These are phyloP conservation scores for Chrysosporium queenslandicum DNA, from an alignment of 2,329 filamentous ascomycete species.

Conservation along the genomic window DNA sequence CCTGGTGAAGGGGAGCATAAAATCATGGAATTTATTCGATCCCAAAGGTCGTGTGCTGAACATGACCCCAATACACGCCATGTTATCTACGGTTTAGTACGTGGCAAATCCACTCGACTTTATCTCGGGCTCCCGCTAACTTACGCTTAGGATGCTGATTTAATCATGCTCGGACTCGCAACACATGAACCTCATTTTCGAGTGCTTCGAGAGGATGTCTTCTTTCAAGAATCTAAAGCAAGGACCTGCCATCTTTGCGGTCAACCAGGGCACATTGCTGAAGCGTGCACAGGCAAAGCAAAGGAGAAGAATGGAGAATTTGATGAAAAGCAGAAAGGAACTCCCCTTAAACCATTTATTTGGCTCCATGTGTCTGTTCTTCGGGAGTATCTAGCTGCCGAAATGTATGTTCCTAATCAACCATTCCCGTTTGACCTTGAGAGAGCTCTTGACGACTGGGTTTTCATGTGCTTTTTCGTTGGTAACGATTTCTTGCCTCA, in stretches of 20 bases:
- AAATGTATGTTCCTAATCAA: slow-evolving; percentile 72
- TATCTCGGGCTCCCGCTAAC: slow-evolving; percentile 20
- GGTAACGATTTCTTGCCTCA: slow-evolving; percentile 98
- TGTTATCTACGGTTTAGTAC: slow-evolving; percentile 80
- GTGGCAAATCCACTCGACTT: slow-evolving; percentile 14
- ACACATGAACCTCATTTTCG: slow-evolving; percentile 97
- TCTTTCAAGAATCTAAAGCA: slow-evolving; percentile 75
- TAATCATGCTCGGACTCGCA: slow-evolving; percentile 95
- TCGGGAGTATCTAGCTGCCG: slow-evolving; percentile 83
- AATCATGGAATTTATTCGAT: slow-evolving; percentile 96
- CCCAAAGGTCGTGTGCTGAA: slow-evolving; percentile 78
- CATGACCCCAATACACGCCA: slow-evolving; percentile 95
- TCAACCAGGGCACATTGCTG: slow-evolving; percentile 81
- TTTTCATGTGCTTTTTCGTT: slow-evolving; percentile 98
- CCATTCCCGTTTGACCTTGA: slow-evolving; percentile 89
- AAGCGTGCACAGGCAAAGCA: slow-evolving; percentile 68
- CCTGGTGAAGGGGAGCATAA: slow-evolving; percentile 98
- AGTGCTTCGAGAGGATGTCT: slow-evolving; percentile 92
- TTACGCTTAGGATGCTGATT: slow-evolving; percentile 61
- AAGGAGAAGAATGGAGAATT: slow-evolving; percentile 71
- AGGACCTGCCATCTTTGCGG: slow-evolving; percentile 81
- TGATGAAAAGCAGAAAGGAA: slow-evolving; percentile 66
- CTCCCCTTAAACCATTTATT: slow-evolving; percentile 80
- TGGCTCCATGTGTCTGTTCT: slow-evolving; percentile 92
- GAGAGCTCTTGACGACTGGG: slow-evolving; percentile 91